Evolutionary conservation across 2,329 filamentous ascomycete genomes (phyloP).

Genomic region (Colletotrichum sidae): DNA sequence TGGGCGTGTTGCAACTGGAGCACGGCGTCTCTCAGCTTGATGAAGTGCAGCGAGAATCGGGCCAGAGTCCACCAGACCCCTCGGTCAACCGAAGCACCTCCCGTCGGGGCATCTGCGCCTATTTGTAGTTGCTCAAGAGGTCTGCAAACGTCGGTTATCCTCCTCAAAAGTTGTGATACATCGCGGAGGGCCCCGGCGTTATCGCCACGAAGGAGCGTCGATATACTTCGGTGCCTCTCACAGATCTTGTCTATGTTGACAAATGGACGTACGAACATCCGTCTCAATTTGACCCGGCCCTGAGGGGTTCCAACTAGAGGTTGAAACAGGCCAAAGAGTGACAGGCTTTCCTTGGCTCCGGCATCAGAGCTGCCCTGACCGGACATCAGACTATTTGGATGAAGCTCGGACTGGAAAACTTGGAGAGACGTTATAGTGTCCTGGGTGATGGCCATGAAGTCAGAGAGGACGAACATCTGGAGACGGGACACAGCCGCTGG

Average conservation of each 20-base stretch:
- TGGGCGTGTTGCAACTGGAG: conserved; percentile 67
- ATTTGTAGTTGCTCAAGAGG: conserved; percentile 79
- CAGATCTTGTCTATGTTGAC: conserved; percentile 75
- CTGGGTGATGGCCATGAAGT: conserved; percentile 80
- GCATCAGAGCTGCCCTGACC: conserved; percentile 71
- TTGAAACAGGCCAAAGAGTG: conserved; percentile 85
- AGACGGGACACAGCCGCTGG: conserved; percentile 50
- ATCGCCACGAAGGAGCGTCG: conserved; percentile 73
- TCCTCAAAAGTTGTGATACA: conserved; percentile 72
- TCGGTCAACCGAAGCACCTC: conserved; percentile 65
- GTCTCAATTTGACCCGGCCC: conserved; percentile 79
- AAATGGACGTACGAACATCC: conserved; percentile 84
- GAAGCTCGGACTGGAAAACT: conserved; percentile 83
- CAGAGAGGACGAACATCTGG: conserved; percentile 78
- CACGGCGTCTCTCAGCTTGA: conserved; percentile 76
- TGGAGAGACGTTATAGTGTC: conserved; percentile 87
- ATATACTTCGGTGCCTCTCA: conserved; percentile 77
- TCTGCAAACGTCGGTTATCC: conserved; percentile 80
- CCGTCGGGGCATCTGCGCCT: conserved; percentile 72
- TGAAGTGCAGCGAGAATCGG: conserved; percentile 76
- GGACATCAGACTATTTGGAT: conserved; percentile 84
- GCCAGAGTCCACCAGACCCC: conserved; percentile 80
- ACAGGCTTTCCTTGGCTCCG: conserved; percentile 83
- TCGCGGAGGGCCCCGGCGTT: conserved; percentile 69
- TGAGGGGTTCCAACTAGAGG: conserved; percentile 81